Evolutionary conservation across 2,329 filamentous ascomycete species (phyloP), one percentile per base, ranked within the genome.

Genomic region (Albophoma yamanashiensis): DNA sequence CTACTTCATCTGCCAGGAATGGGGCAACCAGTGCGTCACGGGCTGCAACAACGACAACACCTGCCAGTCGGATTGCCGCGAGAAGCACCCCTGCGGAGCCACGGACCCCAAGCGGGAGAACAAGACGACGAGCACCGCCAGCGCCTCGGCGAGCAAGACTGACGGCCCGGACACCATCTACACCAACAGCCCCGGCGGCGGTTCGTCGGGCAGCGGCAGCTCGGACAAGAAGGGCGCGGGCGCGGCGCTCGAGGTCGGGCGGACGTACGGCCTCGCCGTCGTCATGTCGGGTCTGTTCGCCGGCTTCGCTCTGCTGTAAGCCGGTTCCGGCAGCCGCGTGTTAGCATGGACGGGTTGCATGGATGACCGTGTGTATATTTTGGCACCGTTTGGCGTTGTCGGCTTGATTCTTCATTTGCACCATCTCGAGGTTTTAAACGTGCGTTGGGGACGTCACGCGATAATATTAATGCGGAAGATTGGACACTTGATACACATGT

Each of bases 1-100:
- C 40, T 93, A 85, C 81, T 90, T 86, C 76, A 80, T 86, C 67
- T 94, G 89, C 81, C 80, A 80, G 55, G 80, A 88, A 74, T 91
- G 82, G 80, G 87, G 84, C 67, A 84, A 77, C 71, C 83, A 91
- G 74, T 91, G 88, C 71, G 85, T 88, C 15, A 69, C 65, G 2
- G 73, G 63, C 61, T 92, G 89, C 74, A 76, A 74, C 40, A 61
- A 69, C 57, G 70, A 74, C 64, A 78, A 87, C 73, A 79, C 79
- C 66, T 92, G 89, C 71, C 72, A 80, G n/a, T 73, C 75, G 61
- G 67, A 74, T 59, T 92, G 89, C 77, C 79, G 82, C 59, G 68
- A 82, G 66, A 76, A 92, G 63, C 78, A 91, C 75, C 88, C 86
- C 3, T 93, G 89, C 72, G 89, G 89, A 70, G 89, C 89, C 43